Percentiles rank a stretch among this genome's conserved stretches.
These are phyloP conservation scores for Phylloporus arenicola DNA, from an alignment of 768 basidiomycete genomes.

Conservation along the genomic window DNA sequence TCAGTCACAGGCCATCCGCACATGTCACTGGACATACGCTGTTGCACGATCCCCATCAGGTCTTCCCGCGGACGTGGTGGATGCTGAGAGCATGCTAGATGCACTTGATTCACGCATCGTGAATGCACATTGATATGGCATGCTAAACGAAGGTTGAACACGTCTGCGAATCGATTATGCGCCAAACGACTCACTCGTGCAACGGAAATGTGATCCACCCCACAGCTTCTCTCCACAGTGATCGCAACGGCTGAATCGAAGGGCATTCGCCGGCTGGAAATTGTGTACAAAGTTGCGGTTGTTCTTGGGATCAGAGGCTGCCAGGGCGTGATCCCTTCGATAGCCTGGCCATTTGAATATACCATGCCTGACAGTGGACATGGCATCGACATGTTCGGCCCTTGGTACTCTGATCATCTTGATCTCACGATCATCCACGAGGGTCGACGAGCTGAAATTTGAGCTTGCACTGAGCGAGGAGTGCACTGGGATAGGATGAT, in stretches of 20 bases:
- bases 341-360: constrained; percentile 73
- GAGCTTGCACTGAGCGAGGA: constrained; percentile 16
- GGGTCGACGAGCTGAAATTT: constrained; percentile 16
- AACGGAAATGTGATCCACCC: constrained; percentile 94
- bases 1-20: constrained; percentile 13
- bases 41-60: constrained; percentile 21
- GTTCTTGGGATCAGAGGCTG: constrained; percentile 34
- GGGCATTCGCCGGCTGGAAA: constrained; percentile 84
- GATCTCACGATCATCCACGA: constrained; percentile 27
- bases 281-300: constrained; percentile 59
- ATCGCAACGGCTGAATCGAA: constrained; percentile 90
- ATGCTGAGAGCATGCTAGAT: constrained; percentile 60
- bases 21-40: constrained; percentile 6
- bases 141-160: constrained; percentile 37
- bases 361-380: constrained; percentile 47
- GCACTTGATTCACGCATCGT: constrained; percentile 71
- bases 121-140: constrained; percentile 86
- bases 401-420: constrained; percentile 26
- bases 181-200: constrained; percentile 59
- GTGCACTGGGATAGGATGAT: constrained; percentile 3
- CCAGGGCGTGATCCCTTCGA: constrained; percentile 40
- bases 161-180: neutral
- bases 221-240: constrained; percentile 98
- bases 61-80: constrained; percentile 30
- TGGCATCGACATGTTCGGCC: constrained; percentile 36